These are phyloP conservation scores for Trichoderma harzianum DNA, from an alignment of 2,329 filamentous ascomycete genomes.

Conservation along the genomic window DNA sequence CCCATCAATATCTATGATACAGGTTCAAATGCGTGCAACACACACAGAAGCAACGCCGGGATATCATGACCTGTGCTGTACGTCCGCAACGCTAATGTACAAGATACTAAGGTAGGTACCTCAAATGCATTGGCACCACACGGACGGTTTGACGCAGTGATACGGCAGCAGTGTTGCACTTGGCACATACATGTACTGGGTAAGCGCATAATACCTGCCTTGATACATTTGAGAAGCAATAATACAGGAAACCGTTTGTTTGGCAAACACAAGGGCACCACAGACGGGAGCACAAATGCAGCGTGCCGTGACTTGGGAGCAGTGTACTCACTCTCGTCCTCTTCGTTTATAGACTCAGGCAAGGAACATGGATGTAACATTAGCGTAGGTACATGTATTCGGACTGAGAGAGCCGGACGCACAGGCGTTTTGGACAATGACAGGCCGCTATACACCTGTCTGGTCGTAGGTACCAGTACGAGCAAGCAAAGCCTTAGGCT, in stretches of 20 bases:
- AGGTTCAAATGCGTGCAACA: not conserved
- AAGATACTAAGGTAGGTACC: no score
- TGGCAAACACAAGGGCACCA: not conserved
- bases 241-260: not conserved
- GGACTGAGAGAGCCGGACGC: not conserved
- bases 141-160: slow-evolving; percentile 1
- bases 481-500: not conserved
- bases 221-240: no score
- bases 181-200: not conserved
- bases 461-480: not conserved
- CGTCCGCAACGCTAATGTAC: not conserved
- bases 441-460: not conserved
- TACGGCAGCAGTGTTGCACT: not conserved
- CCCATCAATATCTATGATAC: not conserved
- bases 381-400: not conserved
- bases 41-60: not conserved
- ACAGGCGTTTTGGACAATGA: not conserved
- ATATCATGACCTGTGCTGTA: not conserved
- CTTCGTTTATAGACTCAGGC: not conserved
- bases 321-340: not conserved
- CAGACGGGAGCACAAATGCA: not conserved
- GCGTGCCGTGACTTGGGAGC: not conserved
- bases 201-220: not conserved
- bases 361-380: not conserved
- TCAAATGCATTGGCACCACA: slow-evolving; percentile 8